Evolutionary conservation across 306 rosid species (phyloP).

Genomic region (Inga leiocalycina): DNA sequence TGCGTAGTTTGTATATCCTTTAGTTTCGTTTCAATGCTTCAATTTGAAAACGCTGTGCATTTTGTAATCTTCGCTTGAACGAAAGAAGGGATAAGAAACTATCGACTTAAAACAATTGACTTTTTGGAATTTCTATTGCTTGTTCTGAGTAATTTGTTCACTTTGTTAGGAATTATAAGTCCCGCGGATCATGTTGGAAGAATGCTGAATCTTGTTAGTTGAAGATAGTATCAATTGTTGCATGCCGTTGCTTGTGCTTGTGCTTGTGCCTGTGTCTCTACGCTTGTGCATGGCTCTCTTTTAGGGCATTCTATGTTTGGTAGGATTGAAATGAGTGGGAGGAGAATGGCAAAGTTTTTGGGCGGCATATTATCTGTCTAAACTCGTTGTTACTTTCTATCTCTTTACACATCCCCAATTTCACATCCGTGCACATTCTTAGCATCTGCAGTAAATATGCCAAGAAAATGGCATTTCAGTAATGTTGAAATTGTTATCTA

Average conservation of each 20-base stretch:
- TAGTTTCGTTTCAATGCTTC: background rate
- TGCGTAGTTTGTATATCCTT: constrained; percentile 7
- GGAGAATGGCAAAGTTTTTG: background rate
- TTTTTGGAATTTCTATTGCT: constrained; percentile 21
- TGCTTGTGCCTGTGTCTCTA: background rate
- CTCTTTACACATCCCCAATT: background rate
- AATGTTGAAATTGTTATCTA: constrained; percentile 30
- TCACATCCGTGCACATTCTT: background rate
- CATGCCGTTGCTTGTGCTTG: constrained; percentile 12
- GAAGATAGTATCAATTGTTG: background rate
- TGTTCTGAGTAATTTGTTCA: constrained; percentile 1
- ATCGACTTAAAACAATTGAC: constrained; percentile 27
- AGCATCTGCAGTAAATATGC: constrained; percentile 8
- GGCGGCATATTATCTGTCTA: background rate
- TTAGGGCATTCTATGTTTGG: background rate
- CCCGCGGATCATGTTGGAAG: background rate
- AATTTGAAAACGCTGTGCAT: background rate
- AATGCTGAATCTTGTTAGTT: constrained; percentile 27
- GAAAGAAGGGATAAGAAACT: background rate
- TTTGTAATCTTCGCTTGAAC: background rate
- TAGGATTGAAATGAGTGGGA: background rate
- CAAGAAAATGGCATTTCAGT: constrained; percentile 24
- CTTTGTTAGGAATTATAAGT: constrained; percentile 8
- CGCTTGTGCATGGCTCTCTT: constrained; percentile 18
- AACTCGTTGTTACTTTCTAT: background rate